A percentile compares a stretch with the other conserved stretches of the same genome.
Conservation (phyloP, 352 stramenopile species). For the Plasmopara viticola region DNA sequence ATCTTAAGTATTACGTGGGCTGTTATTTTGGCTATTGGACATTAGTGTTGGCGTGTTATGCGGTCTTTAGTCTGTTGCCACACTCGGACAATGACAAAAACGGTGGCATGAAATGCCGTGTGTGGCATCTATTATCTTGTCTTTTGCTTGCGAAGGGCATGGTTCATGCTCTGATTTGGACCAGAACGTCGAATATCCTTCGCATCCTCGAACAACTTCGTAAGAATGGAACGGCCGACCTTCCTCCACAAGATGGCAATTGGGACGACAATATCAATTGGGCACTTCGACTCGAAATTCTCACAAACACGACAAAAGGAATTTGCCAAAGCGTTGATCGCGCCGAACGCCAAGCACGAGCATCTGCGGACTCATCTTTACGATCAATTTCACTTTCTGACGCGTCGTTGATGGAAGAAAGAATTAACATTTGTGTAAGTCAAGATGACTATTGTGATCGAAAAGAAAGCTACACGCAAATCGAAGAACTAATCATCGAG, state of each 20-base stretch:
- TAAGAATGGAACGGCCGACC: constrained; percentile 46
- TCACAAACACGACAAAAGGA: constrained; percentile 80
- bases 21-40: constrained; percentile 86
- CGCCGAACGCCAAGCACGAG: constrained; percentile 51
- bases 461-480: constrained; percentile 69
- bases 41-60: constrained; percentile 62
- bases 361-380: constrained; percentile 25
- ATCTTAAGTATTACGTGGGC: constrained; percentile 85
- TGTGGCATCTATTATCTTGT: constrained; percentile 70
- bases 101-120: constrained; percentile 43
- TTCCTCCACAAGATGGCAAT: constrained; percentile 37
- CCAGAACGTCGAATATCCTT: constrained; percentile 74
- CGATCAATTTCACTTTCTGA: constrained; percentile 16
- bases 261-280: constrained; percentile 79
- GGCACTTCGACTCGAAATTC: constrained; percentile 78
- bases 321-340: constrained; percentile 74
- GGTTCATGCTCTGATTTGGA: constrained; percentile 81
- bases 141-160: constrained; percentile 70
- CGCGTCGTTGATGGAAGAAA: constrained; percentile 17
- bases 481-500: constrained; percentile 66
- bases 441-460: constrained; percentile 44
- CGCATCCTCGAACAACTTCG: constrained; percentile 67
- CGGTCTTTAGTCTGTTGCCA: constrained; percentile 57
- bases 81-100: constrained; percentile 8
- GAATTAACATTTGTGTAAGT: constrained; percentile 3